A percentile compares a stretch with the other conserved stretches of the same genome.
phyloP scores from a whole-genome alignment of 768 basidiomycete genomes.

The Clitopilus hobsonii region DNA sequence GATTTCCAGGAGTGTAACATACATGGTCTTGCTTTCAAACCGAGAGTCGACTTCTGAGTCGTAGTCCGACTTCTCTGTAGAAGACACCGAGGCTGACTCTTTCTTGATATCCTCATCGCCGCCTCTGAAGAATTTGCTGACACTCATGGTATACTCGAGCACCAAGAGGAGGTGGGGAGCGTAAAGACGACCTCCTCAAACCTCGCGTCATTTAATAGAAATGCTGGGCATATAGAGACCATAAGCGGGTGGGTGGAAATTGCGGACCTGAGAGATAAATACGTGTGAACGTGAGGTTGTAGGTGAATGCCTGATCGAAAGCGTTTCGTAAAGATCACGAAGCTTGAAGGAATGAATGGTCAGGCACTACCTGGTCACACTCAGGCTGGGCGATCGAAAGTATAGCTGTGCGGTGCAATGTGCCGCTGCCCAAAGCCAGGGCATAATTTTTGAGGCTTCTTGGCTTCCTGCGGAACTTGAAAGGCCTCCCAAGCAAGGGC shows the following conservation, averaged over 20 bases:
- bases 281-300: neutral
- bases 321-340: neutral
- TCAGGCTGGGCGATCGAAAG: neutral
- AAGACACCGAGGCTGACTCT: slow-evolving; percentile 6
- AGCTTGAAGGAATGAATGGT: neutral
- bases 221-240: neutral
- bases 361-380: neutral
- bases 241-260: neutral
- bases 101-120: slow-evolving; percentile 6
- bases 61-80: slow-evolving; percentile 10
- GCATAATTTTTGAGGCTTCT: neutral
- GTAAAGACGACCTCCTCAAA: neutral
- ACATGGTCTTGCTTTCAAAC: slow-evolving; percentile 32
- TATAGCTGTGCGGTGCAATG: slow-evolving; percentile 1
- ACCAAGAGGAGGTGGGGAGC: neutral
- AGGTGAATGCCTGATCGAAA: neutral
- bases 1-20: slow-evolving; percentile 3
- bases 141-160: neutral
- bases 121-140: neutral
- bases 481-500: neutral
- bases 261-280: neutral
- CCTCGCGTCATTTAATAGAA: neutral
- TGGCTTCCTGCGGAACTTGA: neutral
- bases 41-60: neutral
- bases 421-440: neutral